phyloP scores from a whole-genome alignment of 192 early-diverging fungal species.

The Backusella macrospora region DNA sequence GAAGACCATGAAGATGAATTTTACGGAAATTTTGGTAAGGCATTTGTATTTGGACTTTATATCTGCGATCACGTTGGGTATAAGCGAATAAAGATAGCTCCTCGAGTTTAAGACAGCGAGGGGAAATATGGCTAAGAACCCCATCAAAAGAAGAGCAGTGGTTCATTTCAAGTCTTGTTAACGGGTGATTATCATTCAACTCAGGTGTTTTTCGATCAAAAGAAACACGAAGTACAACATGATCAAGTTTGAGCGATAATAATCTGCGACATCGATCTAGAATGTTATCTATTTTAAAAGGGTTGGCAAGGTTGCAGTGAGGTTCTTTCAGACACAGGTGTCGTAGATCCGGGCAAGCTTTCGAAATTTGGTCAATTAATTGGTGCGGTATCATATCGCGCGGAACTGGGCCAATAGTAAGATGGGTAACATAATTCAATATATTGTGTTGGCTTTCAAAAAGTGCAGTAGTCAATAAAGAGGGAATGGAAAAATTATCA shows the following conservation, averaged over 20 bases:
- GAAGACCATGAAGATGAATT: constrained; percentile 2
- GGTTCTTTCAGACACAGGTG: constrained; percentile 1
- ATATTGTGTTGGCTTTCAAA: constrained; percentile 12
- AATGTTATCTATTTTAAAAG: constrained; percentile 6
- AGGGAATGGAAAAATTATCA: neutral
- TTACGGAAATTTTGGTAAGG: constrained; percentile 2
- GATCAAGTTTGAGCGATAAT: constrained; percentile 10
- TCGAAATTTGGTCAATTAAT: neutral
- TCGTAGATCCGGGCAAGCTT: neutral
- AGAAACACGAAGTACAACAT: constrained; percentile 2
- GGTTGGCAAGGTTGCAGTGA: neutral
- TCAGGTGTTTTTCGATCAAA: neutral
- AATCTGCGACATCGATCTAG: neutral
- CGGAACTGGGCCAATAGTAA: constrained; percentile 10
- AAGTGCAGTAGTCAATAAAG: constrained; percentile 8
- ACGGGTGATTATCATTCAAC: neutral
- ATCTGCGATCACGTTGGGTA: constrained; percentile 11
- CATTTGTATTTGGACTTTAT: neutral
- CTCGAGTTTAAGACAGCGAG: neutral
- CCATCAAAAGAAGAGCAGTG: constrained; percentile 4
- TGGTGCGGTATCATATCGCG: constrained; percentile 8
- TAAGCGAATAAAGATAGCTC: constrained; percentile 3
- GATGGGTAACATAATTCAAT: neutral
- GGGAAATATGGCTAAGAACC: constrained; percentile 1
- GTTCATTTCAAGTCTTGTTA: neutral